Evolutionary conservation across 2,329 filamentous ascomycete species (phyloP).

Genomic region (Pestalotiopsis sp.): DNA sequence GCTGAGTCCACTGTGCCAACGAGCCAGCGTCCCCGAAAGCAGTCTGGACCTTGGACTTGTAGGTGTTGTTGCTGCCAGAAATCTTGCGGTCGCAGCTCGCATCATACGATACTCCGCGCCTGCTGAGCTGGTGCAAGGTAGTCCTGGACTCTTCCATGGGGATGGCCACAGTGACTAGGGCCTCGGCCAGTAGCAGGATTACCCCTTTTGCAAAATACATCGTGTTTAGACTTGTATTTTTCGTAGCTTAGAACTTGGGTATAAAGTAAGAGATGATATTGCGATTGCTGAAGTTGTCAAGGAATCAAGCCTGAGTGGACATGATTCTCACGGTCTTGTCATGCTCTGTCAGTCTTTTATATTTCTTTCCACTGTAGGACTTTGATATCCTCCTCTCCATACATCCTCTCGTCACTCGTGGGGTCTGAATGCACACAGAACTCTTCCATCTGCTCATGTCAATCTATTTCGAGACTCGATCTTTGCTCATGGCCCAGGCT

Average conservation of each 20-base stretch:
- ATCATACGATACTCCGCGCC: neutral
- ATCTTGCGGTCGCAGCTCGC: neutral
- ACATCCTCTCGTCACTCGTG: neutral
- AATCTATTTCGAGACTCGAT: neutral
- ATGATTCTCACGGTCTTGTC: neutral
- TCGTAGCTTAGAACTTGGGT: neutral
- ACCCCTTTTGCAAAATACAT: neutral
- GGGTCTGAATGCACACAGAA: neutral
- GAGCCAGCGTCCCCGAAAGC: neutral
- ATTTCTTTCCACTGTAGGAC: neutral
- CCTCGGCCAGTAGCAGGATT: neutral
- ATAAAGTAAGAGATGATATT: neutral
- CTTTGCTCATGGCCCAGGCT: neutral
- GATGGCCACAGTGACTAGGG: neutral
- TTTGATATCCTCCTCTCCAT: neutral
- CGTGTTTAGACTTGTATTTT: neutral
- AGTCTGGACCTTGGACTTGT: neutral
- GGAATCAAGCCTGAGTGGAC: neutral
- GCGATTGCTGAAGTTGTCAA: neutral
- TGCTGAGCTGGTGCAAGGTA: neutral
- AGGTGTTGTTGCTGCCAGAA: neutral
- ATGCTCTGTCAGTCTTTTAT: neutral
- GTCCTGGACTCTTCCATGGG: neutral
- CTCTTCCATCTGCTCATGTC: neutral
- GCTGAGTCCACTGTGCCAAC: neutral